A percentile compares a stretch with the other conserved stretches of the same genome.
These are phyloP conservation scores for Tulasnella sp. DNA, from an alignment of 768 basidiomycete genomes.

Conservation along the genomic window DNA sequence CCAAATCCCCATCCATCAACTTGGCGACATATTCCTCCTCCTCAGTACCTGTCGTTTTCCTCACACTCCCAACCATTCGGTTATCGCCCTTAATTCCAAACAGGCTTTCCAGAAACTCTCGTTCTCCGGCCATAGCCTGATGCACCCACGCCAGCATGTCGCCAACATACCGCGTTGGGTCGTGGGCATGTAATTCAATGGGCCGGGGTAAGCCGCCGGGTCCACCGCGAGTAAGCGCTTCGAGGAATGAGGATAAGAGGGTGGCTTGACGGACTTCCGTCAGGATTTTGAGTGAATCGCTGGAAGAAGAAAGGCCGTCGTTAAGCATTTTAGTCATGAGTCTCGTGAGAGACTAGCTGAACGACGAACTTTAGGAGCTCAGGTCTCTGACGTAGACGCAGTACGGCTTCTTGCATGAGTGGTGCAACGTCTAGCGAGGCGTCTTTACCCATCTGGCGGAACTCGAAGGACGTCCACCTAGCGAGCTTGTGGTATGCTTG, in stretches of 20 bases:
- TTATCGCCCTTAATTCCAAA: constrained; percentile 68
- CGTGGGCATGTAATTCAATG: constrained; percentile 97
- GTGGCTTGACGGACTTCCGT: constrained; percentile 72
- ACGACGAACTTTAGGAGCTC: constrained; percentile 75
- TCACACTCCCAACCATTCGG: constrained; percentile 76
- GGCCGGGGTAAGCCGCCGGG: constrained; percentile 84
- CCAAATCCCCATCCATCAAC: constrained; percentile 78
- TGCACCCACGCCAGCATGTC: constrained; percentile 99
- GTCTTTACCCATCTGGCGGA: constrained; percentile 76
- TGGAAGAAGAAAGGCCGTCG: constrained; percentile 42
- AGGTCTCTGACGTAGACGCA: constrained; percentile 72
- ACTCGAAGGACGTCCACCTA: constrained; percentile 84
- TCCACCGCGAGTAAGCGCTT: constrained; percentile 86
- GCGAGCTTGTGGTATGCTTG: constrained; percentile 88
- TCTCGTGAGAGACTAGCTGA: constrained; percentile 51
- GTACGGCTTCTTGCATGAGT: constrained; percentile 71
- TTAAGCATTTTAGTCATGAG: constrained; percentile 35
- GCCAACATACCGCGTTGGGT: constrained; percentile 93
- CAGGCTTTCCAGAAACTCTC: constrained; percentile 87
- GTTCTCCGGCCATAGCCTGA: constrained; percentile 92
- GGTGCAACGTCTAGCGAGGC: constrained; percentile 68
- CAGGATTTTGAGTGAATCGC: constrained; percentile 75
- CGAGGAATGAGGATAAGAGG: constrained; percentile 78
- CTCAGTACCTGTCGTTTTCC: constrained; percentile 58
- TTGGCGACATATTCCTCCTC: constrained; percentile 81